These are phyloP conservation scores for Saururus chinensis DNA, from an alignment of 164 flowering plant species.

Conservation along the genomic window DNA sequence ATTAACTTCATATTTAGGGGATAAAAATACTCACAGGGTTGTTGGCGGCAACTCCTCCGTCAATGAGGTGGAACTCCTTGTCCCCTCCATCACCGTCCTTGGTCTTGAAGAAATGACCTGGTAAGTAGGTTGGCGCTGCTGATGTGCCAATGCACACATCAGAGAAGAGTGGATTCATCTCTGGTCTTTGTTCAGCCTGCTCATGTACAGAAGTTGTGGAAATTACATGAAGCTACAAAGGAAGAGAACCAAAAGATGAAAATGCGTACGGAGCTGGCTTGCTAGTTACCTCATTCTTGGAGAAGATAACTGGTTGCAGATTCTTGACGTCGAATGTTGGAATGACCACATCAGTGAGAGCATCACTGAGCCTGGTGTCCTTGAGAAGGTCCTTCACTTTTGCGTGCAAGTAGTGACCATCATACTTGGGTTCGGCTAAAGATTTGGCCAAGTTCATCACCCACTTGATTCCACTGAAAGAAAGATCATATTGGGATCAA, in stretches of 20 bases:
- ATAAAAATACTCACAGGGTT: too few species aligned
- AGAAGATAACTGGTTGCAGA: slow-evolving; percentile 34
- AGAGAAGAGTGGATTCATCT: slow-evolving; percentile 3
- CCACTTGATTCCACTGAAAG: neutral
- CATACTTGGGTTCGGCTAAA: slow-evolving; percentile 19
- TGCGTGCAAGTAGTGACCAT: slow-evolving; percentile 32
- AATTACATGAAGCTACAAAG: neutral
- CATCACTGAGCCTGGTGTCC: neutral
- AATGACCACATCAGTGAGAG: slow-evolving; percentile 32
- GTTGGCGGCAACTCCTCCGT: slow-evolving; percentile 12
- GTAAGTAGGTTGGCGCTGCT: slow-evolving; percentile 11
- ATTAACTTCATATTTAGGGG: too few species aligned
- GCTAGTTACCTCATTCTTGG: slow-evolving; percentile 20
- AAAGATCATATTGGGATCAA: too few species aligned
- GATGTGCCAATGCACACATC: slow-evolving; percentile 12
- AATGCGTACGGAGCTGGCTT: neutral
- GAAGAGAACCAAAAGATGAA: too few species aligned
- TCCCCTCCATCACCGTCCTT: neutral
- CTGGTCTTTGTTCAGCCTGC: neutral
- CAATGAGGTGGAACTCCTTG: slow-evolving; percentile 8
- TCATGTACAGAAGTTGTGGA: neutral
- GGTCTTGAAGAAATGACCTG: slow-evolving; percentile 5
- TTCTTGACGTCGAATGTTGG: slow-evolving; percentile 39
- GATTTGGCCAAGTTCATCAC: too few species aligned
- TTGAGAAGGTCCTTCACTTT: slow-evolving; percentile 11